These are phyloP conservation scores for Backusella mclennaniae DNA, from an alignment of 192 early-diverging fungal genomes.

Conservation along the genomic window DNA sequence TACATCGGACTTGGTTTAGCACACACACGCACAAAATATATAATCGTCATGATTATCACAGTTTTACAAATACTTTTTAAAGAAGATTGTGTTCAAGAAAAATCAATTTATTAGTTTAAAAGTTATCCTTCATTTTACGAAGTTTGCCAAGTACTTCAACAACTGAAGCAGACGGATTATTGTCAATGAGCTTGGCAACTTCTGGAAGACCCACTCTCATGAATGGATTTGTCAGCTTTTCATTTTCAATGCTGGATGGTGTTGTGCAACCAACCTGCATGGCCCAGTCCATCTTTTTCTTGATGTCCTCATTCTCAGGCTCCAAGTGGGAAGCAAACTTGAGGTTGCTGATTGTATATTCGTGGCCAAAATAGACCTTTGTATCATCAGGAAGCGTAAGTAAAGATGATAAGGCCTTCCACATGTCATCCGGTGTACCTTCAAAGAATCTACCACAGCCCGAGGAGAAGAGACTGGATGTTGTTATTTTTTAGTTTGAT, in stretches of 20 bases:
- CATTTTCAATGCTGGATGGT: slow-evolving; percentile 30
- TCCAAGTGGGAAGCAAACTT: slow-evolving; percentile 32
- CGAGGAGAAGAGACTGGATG: slow-evolving; percentile 34
- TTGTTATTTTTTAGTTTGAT: no score
- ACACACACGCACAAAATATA: neutral
- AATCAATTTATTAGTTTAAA: slow-evolving; percentile 16
- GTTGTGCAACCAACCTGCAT: slow-evolving; percentile 43
- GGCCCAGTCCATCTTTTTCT: slow-evolving; percentile 25
- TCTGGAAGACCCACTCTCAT: slow-evolving; percentile 17
- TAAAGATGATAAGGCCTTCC: slow-evolving; percentile 70
- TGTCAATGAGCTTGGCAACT: slow-evolving; percentile 1
- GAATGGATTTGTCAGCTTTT: slow-evolving; percentile 36
- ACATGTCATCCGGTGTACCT: slow-evolving; percentile 83
- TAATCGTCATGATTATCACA: no score
- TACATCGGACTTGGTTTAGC: neutral
- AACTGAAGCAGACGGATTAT: neutral
- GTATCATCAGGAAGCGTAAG: slow-evolving; percentile 76
- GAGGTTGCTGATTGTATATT: slow-evolving; percentile 80
- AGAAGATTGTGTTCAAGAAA: neutral
- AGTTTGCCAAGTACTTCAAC: slow-evolving; percentile 24
- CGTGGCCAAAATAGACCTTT: slow-evolving; percentile 89
- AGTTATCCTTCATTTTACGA: slow-evolving; percentile 35
- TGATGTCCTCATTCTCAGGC: slow-evolving; percentile 30
- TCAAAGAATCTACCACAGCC: slow-evolving; percentile 96
- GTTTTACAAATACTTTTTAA: neutral